A percentile compares a stretch with the other conserved stretches of the same genome.
Conservation (phyloP, 768 basidiomycete species). For the Lentinula lateritia region DNA sequence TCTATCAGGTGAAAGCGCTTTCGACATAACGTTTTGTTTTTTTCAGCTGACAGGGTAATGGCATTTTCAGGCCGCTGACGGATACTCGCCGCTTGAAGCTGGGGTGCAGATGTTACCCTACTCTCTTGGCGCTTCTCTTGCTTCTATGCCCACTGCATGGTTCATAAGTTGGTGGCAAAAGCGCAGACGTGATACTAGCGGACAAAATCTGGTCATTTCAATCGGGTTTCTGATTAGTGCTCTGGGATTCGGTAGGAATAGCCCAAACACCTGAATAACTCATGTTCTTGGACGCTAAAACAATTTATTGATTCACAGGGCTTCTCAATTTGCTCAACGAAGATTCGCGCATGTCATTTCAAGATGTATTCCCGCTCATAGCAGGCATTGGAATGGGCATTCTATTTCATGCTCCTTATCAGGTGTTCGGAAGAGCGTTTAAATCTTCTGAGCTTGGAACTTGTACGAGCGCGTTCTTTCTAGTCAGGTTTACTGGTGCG, state of each 20-base stretch:
- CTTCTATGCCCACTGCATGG: constrained; percentile 86
- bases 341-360: constrained; percentile 34
- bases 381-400: constrained; percentile 77
- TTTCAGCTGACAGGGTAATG: constrained; percentile 3
- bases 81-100: constrained; percentile 64
- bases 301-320: constrained; percentile 33
- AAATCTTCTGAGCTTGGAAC: constrained; percentile 64
- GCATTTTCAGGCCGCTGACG: constrained; percentile 54
- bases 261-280: constrained; percentile 11
- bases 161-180: constrained; percentile 65
- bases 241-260: constrained; percentile 61
- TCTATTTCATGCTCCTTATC: constrained; percentile 83
- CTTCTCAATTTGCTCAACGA: constrained; percentile 61
- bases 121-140: constrained; percentile 78
- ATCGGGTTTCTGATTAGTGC: constrained; percentile 60
- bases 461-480: constrained; percentile 83
- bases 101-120: constrained; percentile 77
- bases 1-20: constrained; percentile 58
- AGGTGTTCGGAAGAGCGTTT: constrained; percentile 66
- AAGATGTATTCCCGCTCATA: constrained; percentile 59
- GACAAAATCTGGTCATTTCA: constrained; percentile 62
- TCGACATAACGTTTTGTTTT: constrained; percentile 2
- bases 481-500: constrained; percentile 83
- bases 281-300: constrained; percentile 9
- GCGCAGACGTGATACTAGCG: constrained; percentile 48